Conservation (phyloP, 805 yeast genomes). For the Ogataea siamensis region DNA sequence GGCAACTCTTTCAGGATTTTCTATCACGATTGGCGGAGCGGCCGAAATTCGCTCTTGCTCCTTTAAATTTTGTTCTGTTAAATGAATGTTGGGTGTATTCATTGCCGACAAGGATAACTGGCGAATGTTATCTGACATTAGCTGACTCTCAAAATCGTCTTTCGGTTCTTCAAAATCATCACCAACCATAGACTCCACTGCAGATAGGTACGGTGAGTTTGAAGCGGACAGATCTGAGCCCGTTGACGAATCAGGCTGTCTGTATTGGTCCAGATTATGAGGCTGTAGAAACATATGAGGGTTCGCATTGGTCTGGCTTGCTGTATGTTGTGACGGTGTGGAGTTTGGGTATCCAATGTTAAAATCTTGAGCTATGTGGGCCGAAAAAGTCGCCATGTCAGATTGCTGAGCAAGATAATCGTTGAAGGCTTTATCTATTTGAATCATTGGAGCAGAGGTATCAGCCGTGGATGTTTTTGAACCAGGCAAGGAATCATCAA, state of each 20-base stretch:
- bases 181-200: slow-evolving; percentile 25
- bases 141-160: slow-evolving; percentile 17
- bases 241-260: slow-evolving; percentile 12
- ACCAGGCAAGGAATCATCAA: slow-evolving; percentile 1
- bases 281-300: slow-evolving; percentile 13
- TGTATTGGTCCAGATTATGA: slow-evolving; percentile 19
- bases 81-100: slow-evolving; percentile 3
- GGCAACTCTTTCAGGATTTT: slow-evolving; percentile 41
- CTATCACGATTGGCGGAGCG: slow-evolving; percentile 25
- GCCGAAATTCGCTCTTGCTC: slow-evolving; percentile 16
- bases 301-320: neutral
- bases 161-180: slow-evolving; percentile 19
- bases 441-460: slow-evolving; percentile 12
- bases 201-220: slow-evolving; percentile 29
- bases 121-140: slow-evolving; percentile 20
- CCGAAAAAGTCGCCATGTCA: neutral
- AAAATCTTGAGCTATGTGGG: neutral
- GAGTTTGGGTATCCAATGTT: neutral
- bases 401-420: slow-evolving; percentile 7
- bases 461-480: neutral
- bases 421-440: slow-evolving; percentile 18
- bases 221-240: slow-evolving; percentile 27
- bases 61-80: slow-evolving; percentile 26
- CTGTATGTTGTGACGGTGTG: neutral
- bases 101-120: slow-evolving; percentile 14